Percentiles rank a stretch among this genome's conserved stretches.
Evolutionary conservation across 768 basidiomycete genomes (phyloP).

Genomic region (Tulasnella sp.): DNA sequence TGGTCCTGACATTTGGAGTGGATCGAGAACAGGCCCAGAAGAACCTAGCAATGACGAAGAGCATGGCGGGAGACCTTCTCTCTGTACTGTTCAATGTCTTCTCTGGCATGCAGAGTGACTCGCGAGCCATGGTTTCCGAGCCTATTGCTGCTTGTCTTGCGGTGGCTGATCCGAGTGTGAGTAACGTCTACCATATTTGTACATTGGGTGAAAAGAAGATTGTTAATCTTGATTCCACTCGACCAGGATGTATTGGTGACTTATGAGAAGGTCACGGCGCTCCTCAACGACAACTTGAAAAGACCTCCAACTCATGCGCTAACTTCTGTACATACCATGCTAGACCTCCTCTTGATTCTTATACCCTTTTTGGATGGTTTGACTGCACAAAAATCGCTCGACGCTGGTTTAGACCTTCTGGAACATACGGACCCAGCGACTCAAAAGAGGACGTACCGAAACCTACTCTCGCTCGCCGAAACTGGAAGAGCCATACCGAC

Average conservation of each 20-base stretch:
- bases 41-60: slow-evolving; percentile 61
- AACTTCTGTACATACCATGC: slow-evolving; percentile 27
- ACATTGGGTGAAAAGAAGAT: neutral
- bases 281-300: slow-evolving; percentile 55
- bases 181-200: slow-evolving; percentile 18
- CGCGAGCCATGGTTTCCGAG: slow-evolving; percentile 67
- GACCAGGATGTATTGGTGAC: slow-evolving; percentile 65
- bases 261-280: slow-evolving; percentile 60
- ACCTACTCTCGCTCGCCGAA: slow-evolving; percentile 64
- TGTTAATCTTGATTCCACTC: neutral
- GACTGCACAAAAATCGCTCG: slow-evolving; percentile 55
- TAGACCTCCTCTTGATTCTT: slow-evolving; percentile 76
- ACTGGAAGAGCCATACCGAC: slow-evolving; percentile 40
- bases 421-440: slow-evolving; percentile 72
- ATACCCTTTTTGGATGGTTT: slow-evolving; percentile 56
- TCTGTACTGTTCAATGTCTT: slow-evolving; percentile 97
- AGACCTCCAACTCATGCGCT: slow-evolving; percentile 26
- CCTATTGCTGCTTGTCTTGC: slow-evolving; percentile 79
- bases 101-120: slow-evolving; percentile 65
- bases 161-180: slow-evolving; percentile 61
- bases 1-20: slow-evolving; percentile 35
- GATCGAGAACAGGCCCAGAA: slow-evolving; percentile 47
- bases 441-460: slow-evolving; percentile 93
- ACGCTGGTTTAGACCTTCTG: slow-evolving; percentile 44
- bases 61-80: slow-evolving; percentile 84